Evolutionary conservation across 164 flowering plant species (phyloP), one percentile per base, ranked within the genome.

Genomic region (Sextonia rubra): DNA sequence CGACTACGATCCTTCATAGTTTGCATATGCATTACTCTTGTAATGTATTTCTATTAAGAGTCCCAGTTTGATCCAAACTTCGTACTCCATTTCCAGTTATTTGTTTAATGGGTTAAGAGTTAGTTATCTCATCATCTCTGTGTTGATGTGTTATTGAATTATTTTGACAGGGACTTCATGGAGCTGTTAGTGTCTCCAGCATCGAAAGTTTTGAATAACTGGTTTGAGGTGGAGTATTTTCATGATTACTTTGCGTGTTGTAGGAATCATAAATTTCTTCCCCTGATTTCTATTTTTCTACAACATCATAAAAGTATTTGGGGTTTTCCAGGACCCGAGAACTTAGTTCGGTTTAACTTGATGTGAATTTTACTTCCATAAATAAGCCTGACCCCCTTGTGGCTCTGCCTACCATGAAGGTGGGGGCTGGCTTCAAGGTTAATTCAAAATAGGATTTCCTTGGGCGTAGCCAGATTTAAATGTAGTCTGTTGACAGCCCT

Each of bases 121-220:
- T 32, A 4, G 18, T 44, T 60, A 44, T 49, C 29, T 25, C 26
- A 44, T 25, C 26, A 44, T 71, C 55, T 55, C 27, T 63, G 11
- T 64, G 47, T 56, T 69, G n/a, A 72, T 68, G 37, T 64, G 22
- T 29, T 24, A 75, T 68, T 37, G 56, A 72, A 74, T 52, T 61
- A 64, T 79, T 78, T 76, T 85, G 78, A 62, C 87, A 93, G 98
- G 91, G 90, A 93, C 68, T 93, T 93, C 64, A 78, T 91, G 92
- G 97, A 96, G 69, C 97, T 96, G 70, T 78, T 96, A 71, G 49
- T 93, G 69, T 85, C 99, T n/a, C 99, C 99, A 12, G 91, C 99
- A 63, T 96, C 99, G 14, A 91, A 91, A 85, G 94, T 93, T 77
- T 77, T 95, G 84, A 89, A 95, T 83, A 91, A 88, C 75, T 96